Evolutionary conservation across 2,329 filamentous ascomycete species (phyloP).

Genomic region (Ophiostoma himal-ulmi): DNA sequence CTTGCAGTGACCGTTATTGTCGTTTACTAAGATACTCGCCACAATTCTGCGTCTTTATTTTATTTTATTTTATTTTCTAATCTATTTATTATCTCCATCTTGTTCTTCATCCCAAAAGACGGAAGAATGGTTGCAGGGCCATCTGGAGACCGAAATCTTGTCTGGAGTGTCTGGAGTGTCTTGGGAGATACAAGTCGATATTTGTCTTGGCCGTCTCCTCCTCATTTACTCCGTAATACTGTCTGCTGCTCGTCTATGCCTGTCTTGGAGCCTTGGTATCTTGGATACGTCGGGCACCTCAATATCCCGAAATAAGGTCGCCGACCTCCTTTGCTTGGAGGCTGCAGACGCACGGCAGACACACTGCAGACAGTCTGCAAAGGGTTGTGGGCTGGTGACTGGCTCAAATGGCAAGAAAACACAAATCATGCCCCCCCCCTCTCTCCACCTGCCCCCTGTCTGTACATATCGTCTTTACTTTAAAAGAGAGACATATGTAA

Average conservation of each 20-base stretch:
- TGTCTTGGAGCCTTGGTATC: conserved; percentile 6
- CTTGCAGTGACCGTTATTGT: conserved; percentile 1
- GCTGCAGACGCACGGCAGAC: background rate
- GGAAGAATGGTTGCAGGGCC: conserved; percentile 5
- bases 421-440: background rate
- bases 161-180: background rate
- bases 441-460: conserved; percentile 10
- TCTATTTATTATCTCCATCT: background rate
- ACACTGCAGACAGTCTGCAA: background rate
- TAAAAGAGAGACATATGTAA: background rate
- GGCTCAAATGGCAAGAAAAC: background rate
- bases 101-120: background rate
- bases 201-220: background rate
- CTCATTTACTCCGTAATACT: background rate
- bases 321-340: conserved; percentile 20
- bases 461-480: background rate
- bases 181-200: background rate
- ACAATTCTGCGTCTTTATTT: background rate
- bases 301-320: conserved; percentile 20
- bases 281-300: conserved; percentile 9
- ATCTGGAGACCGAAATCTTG: background rate
- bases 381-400: background rate
- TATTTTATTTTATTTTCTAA: background rate
- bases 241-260: background rate
- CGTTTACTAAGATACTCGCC: background rate